Conservation (phyloP, 2,329 filamentous ascomycete genomes). For the Cytospora paraplurivora region DNA sequence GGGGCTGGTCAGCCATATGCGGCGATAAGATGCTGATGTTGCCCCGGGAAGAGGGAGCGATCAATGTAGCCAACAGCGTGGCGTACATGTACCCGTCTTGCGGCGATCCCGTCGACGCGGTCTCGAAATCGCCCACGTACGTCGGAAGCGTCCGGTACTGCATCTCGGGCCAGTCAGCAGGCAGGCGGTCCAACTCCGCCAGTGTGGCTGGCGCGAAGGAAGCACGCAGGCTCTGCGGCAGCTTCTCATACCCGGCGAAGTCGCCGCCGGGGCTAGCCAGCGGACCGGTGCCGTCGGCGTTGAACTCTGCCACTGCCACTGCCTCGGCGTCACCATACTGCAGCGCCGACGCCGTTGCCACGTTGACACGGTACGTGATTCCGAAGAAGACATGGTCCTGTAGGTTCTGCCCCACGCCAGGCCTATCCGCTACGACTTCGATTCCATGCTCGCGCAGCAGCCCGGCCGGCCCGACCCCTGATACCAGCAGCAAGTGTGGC, state of each 20-base stretch:
- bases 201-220: conserved; percentile 4
- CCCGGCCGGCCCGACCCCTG: conserved; percentile 20
- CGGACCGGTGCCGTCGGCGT: conserved; percentile 3
- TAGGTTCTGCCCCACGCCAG: conserved; percentile 32
- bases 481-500: conserved; percentile 41
- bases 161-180: conserved; percentile 22
- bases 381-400: conserved; percentile 7
- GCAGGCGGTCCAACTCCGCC: neutral
- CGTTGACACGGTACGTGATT: neutral
- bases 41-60: conserved; percentile 36
- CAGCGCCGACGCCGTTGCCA: conserved; percentile 2
- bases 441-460: conserved; percentile 33
- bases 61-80: conserved; percentile 22
- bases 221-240: conserved; percentile 3
- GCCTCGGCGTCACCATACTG: neutral
- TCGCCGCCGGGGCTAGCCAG: conserved; percentile 20
- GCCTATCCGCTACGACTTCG: conserved; percentile 29
- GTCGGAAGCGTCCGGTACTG: conserved; percentile 3
- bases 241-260: conserved; percentile 2
- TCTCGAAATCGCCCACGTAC: neutral
- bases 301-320: neutral
- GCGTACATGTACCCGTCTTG: conserved; percentile 21
- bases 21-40: conserved; percentile 39
- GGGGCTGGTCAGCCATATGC: conserved; percentile 37
- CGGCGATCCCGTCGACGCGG: neutral